Conservation (phyloP, 441 rosid genomes). For the Gossypium lobatum region DNA sequence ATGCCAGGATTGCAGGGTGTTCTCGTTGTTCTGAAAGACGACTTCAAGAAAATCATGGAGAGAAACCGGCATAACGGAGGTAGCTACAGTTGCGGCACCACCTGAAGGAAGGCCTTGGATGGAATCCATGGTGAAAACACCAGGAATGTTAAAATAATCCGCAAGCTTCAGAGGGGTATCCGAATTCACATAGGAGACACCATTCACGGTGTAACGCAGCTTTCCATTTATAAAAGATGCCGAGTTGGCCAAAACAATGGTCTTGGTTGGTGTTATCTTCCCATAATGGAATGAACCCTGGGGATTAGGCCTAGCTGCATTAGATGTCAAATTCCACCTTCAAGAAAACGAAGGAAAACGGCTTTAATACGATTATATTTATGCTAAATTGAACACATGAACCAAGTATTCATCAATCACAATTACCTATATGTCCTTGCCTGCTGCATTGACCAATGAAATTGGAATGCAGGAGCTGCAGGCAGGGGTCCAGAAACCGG, state of each 20-base stretch:
- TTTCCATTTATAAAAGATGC: constrained; percentile 73
- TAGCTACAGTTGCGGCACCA: constrained; percentile 41
- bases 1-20: constrained; percentile 82
- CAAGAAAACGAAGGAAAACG: constrained; percentile 2
- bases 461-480: constrained; percentile 39
- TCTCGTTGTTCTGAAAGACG: constrained; percentile 74
- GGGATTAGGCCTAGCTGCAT: constrained; percentile 92
- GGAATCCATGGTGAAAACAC: constrained; percentile 54
- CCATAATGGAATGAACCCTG: constrained; percentile 94
- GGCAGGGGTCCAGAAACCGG: constrained; percentile 64
- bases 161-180: constrained; percentile 92
- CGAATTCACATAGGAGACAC: constrained; percentile 58
- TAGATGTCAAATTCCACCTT: constrained; percentile 91
- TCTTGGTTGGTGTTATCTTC: constrained; percentile 46
- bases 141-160: constrained; percentile 64
- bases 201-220: constrained; percentile 68
- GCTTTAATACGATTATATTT: neutral
- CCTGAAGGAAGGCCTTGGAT: constrained; percentile 49
- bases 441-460: constrained; percentile 77
- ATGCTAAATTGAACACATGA: neutral
- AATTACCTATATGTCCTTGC: constrained; percentile 74
- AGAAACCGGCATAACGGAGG: constrained; percentile 48
- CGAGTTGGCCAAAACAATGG: constrained; percentile 56
- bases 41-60: constrained; percentile 75
- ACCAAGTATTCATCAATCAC: neutral